Base-by-base conservation (phyloP, 208 protist genomes). In the Leishmania tropica region DNA sequence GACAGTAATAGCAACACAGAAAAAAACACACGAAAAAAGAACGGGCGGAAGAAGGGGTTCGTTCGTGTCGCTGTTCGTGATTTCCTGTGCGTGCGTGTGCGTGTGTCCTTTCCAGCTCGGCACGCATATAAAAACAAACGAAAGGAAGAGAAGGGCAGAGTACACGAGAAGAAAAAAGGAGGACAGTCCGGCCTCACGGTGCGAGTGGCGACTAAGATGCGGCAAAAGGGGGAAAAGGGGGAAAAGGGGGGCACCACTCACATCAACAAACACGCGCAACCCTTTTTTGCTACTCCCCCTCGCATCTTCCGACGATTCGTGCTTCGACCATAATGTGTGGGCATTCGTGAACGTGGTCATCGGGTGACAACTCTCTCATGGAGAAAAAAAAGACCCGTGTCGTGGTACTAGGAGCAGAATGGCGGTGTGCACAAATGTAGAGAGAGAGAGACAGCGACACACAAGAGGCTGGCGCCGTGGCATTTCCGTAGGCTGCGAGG, bases 121-220 rank as follows among this genome's bases (percentile, higher is more conserved):
- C 45, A 42, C 3, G n/a, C 31, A 35, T 2, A 47, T 1, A 24
- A 11, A 24, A 19, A 56, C 0, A n/a, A 7, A 13, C 7, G 35
- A 60, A 48, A 47, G 15, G 24, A 47, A 45, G 74, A 68, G 10
- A 40, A 48, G 58, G 51, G 42, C 24, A 37, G 60, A 21, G 56
- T 3, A 86, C n/a, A 65, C 11, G 68, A 60, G 75, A 76, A 76
- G 3, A 76, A 62, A 8, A 54, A 51, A 58, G 17, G 28, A 76
- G 54, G 37, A 56, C 13, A 31, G 58, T 60, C 3, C 48, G 48
- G 51, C 28, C 31, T 21, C n/a, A 3, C n/a, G 8, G 47, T 6
- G 48, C 21, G 21, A 19, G 31, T 37, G 51, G 72, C 21, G 13
- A 21, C 68, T 68, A 40, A 68, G 62, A 45, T 71, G 56, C 17